Evolutionary conservation across 805 yeast species (phyloP), one percentile per base, ranked within the genome.

Genomic region (Torulaspora quercuum): DNA sequence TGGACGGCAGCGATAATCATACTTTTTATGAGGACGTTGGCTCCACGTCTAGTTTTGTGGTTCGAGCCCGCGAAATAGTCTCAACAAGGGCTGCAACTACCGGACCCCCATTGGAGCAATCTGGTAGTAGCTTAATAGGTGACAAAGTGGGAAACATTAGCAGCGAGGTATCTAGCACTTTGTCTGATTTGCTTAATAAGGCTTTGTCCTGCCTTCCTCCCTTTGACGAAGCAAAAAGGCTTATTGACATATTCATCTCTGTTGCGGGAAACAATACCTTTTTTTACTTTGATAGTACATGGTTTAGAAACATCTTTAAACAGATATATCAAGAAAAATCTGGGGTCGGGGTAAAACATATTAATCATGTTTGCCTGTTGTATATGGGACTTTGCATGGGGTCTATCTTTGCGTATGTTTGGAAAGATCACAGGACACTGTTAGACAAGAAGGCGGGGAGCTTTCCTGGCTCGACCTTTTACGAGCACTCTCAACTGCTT

Each of bases 341-440:
- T 18, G 25, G 25, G 27, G 4, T 33, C 12, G 41, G 41, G 16
- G 22, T 37, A 28, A 25, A 20, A 18, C 29, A 37, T 33, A 15
- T 33, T 10, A 37, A 37, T 20, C 25, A 33, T 19, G 37, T 37
- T 15, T 37, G 41, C 20, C 41, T 37, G 7, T 11, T 37, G 13
- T 37, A 37, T 18, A 37, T 37, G 41, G 41, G 38, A 17, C 32
- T 37, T 25, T 37, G 41, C 38, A 37, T 37, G 41, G 41, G 38
- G 2, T 37, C 38, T 2, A 37, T 37, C 22, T 37, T 37, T 11
- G 32, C 41, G 10, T 25, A 37, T 20, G 41, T 37, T 19, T 37
- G 41, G 41, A 37, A 37, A 25, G 32, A 27, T 16, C 23, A n/a
- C 18, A 23, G 28, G 18, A 19, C 28, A 2, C 16, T 35, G 11